Evolutionary conservation across 768 basidiomycete genomes (phyloP).

Genomic region (Austroboletus festivus): DNA sequence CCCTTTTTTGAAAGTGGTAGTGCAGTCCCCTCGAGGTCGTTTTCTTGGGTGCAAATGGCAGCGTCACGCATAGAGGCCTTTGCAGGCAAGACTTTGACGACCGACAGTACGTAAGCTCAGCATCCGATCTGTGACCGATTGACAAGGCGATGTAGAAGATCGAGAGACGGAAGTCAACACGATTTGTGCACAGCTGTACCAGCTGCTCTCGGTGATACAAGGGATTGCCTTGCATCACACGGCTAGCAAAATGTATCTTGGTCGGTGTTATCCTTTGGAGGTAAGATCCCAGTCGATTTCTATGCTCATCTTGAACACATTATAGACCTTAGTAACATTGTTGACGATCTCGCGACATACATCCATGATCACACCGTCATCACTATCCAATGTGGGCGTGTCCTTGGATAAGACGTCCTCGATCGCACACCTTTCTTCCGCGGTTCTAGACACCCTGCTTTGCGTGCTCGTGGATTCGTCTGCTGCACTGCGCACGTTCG

Average conservation of each 20-base stretch:
- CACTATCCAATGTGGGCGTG: background rate
- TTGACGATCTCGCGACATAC: slow-evolving; percentile 70
- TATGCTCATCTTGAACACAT: slow-evolving; percentile 1
- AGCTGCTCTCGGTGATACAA: slow-evolving; percentile 69
- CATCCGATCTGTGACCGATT: background rate
- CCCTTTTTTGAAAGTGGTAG: slow-evolving; percentile 6
- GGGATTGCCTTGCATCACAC: slow-evolving; percentile 70
- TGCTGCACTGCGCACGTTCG: slow-evolving; percentile 70
- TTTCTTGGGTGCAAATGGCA: slow-evolving; percentile 58
- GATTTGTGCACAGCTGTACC: slow-evolving; percentile 51
- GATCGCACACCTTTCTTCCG: slow-evolving; percentile 57
- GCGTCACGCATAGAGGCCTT: slow-evolving; percentile 50
- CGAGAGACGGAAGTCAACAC: slow-evolving; percentile 45
- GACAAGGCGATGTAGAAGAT: slow-evolving; percentile 33
- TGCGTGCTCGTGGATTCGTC: slow-evolving; percentile 89
- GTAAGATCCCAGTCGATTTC: slow-evolving; percentile 32
- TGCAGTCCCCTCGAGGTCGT: slow-evolving; percentile 65
- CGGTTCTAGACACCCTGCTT: slow-evolving; percentile 78
- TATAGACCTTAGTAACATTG: slow-evolving; percentile 68
- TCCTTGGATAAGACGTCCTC: slow-evolving; percentile 24
- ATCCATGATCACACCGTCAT: slow-evolving; percentile 27
- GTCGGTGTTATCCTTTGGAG: slow-evolving; percentile 65
- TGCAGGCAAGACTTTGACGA: slow-evolving; percentile 41
- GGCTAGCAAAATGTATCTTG: slow-evolving; percentile 65
- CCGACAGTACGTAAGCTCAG: slow-evolving; percentile 38